phyloP scores from a whole-genome alignment of 192 early-diverging fungal species.

The Paraglomus brasilianum region DNA sequence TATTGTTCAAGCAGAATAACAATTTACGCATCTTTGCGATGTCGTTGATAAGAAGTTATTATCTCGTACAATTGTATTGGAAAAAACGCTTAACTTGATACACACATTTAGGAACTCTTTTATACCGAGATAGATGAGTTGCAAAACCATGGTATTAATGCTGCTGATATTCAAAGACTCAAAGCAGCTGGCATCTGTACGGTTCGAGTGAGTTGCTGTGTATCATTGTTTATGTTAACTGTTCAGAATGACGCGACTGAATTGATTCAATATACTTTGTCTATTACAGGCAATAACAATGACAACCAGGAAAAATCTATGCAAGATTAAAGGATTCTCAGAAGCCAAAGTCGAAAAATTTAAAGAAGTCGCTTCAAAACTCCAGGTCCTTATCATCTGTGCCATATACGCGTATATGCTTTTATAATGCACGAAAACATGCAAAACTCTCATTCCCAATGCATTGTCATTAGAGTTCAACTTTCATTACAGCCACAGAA shows the following conservation, averaged over 20 bases:
- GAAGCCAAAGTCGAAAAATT: slow-evolving; percentile 87
- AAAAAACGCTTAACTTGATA: neutral
- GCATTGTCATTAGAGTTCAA: slow-evolving; percentile 36
- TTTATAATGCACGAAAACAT: too few relatives aligned
- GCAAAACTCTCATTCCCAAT: slow-evolving; percentile 1
- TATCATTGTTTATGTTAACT: neutral
- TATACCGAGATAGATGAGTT: slow-evolving; percentile 52
- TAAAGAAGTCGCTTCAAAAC: slow-evolving; percentile 74
- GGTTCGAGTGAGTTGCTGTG: slow-evolving; percentile 50
- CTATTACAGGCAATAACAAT: slow-evolving; percentile 66
- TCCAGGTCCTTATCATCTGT: slow-evolving; percentile 37
- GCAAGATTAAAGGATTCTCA: slow-evolving; percentile 78
- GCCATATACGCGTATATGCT: neutral
- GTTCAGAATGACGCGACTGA: too few relatives aligned
- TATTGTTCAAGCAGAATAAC: neutral
- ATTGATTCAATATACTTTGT: neutral
- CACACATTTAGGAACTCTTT: slow-evolving; percentile 34
- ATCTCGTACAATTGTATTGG: neutral
- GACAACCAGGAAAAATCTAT: slow-evolving; percentile 62
- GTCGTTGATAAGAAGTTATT: neutral
- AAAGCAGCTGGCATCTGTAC: slow-evolving; percentile 76
- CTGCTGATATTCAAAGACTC: slow-evolving; percentile 77
- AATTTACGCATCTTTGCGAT: neutral
- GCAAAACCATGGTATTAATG: slow-evolving; percentile 70
- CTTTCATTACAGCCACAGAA: slow-evolving; percentile 71